A percentile compares a stretch with the other conserved stretches of the same genome.
These are phyloP conservation scores for Fraxinus baroniana DNA, from an alignment of 305 asterid species.

Conservation along the genomic window DNA sequence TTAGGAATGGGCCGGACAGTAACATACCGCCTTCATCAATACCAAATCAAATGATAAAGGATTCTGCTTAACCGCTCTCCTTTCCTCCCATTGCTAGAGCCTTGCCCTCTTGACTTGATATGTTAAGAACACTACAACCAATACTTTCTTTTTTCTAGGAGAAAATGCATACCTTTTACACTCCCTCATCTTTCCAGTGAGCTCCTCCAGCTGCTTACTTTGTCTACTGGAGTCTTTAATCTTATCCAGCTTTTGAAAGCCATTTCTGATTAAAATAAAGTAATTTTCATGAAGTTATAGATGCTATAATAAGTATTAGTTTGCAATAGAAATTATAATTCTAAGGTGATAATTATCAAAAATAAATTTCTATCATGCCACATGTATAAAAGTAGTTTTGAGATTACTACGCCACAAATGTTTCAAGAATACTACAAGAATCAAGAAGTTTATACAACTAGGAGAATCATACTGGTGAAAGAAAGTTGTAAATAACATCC, in stretches of 20 bases:
- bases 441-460: neutral
- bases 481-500: conserved; percentile 9
- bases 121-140: neutral
- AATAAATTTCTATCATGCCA: neutral
- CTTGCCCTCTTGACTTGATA: neutral
- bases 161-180: conserved; percentile 66
- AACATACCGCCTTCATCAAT: neutral
- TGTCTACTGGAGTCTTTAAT: conserved; percentile 91
- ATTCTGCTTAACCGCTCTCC: neutral
- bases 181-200: conserved; percentile 95
- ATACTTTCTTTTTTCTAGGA: neutral
- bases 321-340: conserved; percentile 8
- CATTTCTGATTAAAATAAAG: conserved; percentile 59
- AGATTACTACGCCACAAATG: neutral
- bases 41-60: neutral
- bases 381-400: neutral
- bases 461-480: conserved; percentile 3
- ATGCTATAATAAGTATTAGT: neutral
- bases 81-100: neutral
- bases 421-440: neutral
- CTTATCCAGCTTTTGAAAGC: conserved; percentile 96
- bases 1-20: neutral
- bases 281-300: conserved; percentile 11
- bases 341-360: neutral
- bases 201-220: conserved; percentile 96